Conservation (phyloP, 306 rosid genomes). For the Morella rubra region DNA sequence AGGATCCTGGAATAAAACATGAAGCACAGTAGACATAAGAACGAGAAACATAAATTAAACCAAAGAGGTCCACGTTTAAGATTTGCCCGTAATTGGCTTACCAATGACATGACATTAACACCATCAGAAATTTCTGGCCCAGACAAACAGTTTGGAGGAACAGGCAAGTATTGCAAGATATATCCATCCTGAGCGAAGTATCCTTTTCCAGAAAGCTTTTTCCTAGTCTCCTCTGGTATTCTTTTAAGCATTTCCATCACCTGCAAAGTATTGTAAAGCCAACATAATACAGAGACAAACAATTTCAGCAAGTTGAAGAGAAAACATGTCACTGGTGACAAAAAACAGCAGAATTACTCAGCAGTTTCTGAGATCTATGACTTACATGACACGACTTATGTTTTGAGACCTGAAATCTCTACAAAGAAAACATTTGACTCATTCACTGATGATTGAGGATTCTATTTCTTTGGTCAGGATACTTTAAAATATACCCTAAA, state of each 20-base stretch:
- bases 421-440: neutral
- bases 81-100: constrained; percentile 38
- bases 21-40: neutral
- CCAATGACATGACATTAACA: constrained; percentile 79
- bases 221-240: constrained; percentile 62
- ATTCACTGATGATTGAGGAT: neutral
- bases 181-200: constrained; percentile 93
- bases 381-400: neutral
- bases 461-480: neutral
- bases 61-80: neutral
- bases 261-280: constrained; percentile 38
- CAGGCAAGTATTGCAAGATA: constrained; percentile 66
- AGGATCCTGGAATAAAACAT: constrained; percentile 68
- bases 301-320: constrained; percentile 19
- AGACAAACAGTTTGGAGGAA: constrained; percentile 90
- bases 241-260: constrained; percentile 70
- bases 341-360: neutral
- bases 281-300: constrained; percentile 20
- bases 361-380: neutral
- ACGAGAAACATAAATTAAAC: neutral
- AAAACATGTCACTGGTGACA: neutral
- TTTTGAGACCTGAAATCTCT: neutral
- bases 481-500: constrained; percentile 1
- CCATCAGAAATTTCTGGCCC: constrained; percentile 98
- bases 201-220: constrained; percentile 69